phyloP scores from a whole-genome alignment of 495 filamentous ascomycete genomes.

The Podospora pseudopauciseta region DNA sequence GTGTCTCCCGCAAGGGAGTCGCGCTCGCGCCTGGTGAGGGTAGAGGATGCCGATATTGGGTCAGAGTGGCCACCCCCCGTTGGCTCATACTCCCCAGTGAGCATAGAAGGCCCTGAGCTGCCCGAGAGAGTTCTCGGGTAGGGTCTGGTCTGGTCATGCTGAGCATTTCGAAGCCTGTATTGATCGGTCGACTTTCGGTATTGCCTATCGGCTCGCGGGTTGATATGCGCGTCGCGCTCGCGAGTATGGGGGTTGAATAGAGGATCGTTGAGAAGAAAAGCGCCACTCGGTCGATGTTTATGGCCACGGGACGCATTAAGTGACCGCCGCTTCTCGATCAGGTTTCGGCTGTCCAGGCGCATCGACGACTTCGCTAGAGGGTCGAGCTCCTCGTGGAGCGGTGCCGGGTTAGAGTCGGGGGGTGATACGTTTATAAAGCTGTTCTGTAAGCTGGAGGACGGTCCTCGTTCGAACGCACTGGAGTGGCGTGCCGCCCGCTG shows the following conservation, averaged over 20 bases:
- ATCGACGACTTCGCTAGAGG: conserved; percentile 21
- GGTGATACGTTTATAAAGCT: conserved; percentile 17
- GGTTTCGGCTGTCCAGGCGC: conserved; percentile 19
- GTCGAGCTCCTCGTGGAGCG: conserved; percentile 22
- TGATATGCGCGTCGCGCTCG: conserved; percentile 5
- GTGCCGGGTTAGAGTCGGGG: conserved; percentile 18
- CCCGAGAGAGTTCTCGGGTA: conserved; percentile 8
- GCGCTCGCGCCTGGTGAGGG: conserved; percentile 20
- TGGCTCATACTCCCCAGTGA: background rate
- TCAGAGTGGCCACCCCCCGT: conserved; percentile 8
- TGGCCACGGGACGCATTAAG: conserved; percentile 30
- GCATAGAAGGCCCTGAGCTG: background rate
- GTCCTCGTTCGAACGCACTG: conserved; percentile 11
- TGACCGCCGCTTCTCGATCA: conserved; percentile 27
- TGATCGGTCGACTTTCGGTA: conserved; percentile 21
- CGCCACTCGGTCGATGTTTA: conserved; percentile 42
- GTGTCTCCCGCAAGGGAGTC: conserved; percentile 22
- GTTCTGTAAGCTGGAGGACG: conserved; percentile 28
- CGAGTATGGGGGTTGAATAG: conserved; percentile 18
- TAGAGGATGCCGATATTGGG: conserved; percentile 13
- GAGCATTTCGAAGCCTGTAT: conserved; percentile 2
- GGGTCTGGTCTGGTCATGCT: conserved; percentile 14
- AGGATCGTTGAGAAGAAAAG: conserved; percentile 45
- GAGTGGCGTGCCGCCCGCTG: conserved; percentile 24
- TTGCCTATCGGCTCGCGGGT: conserved; percentile 14